phyloP scores from a whole-genome alignment of 306 rosid genomes.

The Betula pendula region DNA sequence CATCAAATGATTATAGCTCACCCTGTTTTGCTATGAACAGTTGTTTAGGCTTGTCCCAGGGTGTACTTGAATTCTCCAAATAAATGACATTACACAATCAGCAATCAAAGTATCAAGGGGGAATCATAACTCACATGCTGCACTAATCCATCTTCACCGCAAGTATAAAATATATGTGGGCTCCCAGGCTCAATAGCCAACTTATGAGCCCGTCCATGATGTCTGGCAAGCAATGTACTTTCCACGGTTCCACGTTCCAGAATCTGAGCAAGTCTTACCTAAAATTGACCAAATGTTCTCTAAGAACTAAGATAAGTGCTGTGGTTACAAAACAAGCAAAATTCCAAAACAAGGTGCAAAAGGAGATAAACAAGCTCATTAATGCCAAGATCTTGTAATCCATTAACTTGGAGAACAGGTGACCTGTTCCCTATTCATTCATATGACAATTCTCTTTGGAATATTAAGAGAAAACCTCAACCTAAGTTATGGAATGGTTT shows the following conservation, averaged over 20 bases:
- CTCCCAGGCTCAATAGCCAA: conserved; percentile 97
- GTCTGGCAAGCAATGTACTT: conserved; percentile 54
- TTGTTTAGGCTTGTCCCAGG: background rate
- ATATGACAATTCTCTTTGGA: too few species aligned
- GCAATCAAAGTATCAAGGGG: conserved; percentile 19
- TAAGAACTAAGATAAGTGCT: background rate
- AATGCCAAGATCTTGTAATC: conserved; percentile 1
- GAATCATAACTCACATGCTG: conserved; percentile 74
- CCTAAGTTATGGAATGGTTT: background rate
- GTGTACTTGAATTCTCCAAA: background rate
- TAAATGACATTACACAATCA: conserved; percentile 2
- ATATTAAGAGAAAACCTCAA: background rate
- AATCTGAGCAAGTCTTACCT: conserved; percentile 86
- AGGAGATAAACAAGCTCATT: background rate
- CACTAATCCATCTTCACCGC: conserved; percentile 96
- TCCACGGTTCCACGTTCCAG: conserved; percentile 55
- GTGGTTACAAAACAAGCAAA: background rate
- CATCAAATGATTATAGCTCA: background rate
- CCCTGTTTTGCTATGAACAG: conserved; percentile 1
- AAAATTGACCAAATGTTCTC: conserved; percentile 32
- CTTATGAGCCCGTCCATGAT: conserved; percentile 85
- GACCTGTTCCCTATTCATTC: background rate
- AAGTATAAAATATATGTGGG: conserved; percentile 80
- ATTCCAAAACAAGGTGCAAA: background rate
- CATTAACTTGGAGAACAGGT: background rate